phyloP scores from a whole-genome alignment of 1,139 yeast species.

The Williopsis jadinii region DNA sequence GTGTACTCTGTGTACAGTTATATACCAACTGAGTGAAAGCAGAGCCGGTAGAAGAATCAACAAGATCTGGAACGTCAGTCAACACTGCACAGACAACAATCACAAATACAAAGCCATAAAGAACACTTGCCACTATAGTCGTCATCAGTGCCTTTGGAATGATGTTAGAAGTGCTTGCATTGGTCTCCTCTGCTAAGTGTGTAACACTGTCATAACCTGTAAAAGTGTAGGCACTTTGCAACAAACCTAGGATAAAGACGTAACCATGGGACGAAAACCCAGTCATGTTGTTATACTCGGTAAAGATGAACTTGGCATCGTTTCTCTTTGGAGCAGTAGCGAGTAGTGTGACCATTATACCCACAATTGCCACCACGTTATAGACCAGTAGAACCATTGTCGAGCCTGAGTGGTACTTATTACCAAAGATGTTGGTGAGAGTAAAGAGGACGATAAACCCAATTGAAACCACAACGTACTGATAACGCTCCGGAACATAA shows the following conservation, averaged over 20 bases:
- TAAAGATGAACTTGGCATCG: constrained; percentile 20
- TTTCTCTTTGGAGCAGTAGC: constrained; percentile 18
- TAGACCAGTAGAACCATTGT: constrained; percentile 12
- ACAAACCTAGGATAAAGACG: constrained; percentile 22
- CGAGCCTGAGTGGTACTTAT: constrained; percentile 18
- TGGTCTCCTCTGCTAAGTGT: constrained; percentile 69
- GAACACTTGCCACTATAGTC: constrained; percentile 45
- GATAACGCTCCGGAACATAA: constrained; percentile 15
- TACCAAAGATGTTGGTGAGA: constrained; percentile 15
- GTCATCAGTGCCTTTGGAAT: constrained; percentile 56
- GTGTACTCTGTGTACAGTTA: constrained; percentile 53
- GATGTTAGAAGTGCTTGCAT: constrained; percentile 32
- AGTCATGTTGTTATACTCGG: constrained; percentile 18
- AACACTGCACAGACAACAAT: constrained; percentile 46
- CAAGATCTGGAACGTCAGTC: constrained; percentile 34
- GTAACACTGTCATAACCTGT: constrained; percentile 53
- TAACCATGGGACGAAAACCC: constrained; percentile 22
- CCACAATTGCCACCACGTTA: constrained; percentile 14
- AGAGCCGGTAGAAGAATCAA: constrained; percentile 39
- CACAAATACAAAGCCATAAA: constrained; percentile 49
- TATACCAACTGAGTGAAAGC: constrained; percentile 56
- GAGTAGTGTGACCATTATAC: constrained; percentile 14
- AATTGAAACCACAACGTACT: constrained; percentile 17
- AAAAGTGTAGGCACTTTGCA: constrained; percentile 21
- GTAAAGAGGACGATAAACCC: constrained; percentile 20